Evolutionary conservation across 345 rosid species (phyloP).

Genomic region (Capsella bursapastoris): DNA sequence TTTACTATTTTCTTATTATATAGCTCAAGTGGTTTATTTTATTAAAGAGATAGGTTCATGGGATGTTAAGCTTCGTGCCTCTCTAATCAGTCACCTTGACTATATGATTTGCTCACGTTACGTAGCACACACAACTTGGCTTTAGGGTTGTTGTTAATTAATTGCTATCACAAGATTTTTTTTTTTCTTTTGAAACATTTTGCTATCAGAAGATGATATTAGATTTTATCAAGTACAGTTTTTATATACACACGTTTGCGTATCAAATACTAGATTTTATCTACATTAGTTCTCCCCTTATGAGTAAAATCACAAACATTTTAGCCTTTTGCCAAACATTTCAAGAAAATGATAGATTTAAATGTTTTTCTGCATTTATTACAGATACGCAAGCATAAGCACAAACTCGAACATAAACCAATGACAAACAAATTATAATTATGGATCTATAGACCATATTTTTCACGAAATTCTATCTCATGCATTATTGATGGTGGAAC

Average conservation of each 20-base stretch:
- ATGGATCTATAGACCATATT: too few relatives aligned
- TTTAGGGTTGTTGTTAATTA: neutral
- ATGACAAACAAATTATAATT: too few relatives aligned
- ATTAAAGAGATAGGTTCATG: slow-evolving; percentile 15
- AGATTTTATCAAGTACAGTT: neutral
- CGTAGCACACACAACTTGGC: neutral
- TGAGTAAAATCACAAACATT: neutral
- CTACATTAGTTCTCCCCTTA: neutral
- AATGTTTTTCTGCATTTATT: too few relatives aligned
- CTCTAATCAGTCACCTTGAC: slow-evolving; percentile 24
- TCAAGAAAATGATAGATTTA: too few relatives aligned
- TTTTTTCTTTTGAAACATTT: too few relatives aligned
- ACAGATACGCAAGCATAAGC: too few relatives aligned
- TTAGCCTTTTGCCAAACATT: neutral
- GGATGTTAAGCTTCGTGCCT: slow-evolving; percentile 29
- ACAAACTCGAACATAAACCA: too few relatives aligned
- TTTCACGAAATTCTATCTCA: too few relatives aligned
- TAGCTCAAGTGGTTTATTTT: neutral
- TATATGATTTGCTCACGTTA: neutral
- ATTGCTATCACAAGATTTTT: neutral
- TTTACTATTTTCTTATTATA: neutral
- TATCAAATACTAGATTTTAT: neutral
- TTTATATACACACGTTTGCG: neutral
- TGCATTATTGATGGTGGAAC: too few relatives aligned
- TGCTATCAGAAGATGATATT: neutral